phyloP scores from a whole-genome alignment of 805 yeast species.

The Yarrowia porcina region DNA sequence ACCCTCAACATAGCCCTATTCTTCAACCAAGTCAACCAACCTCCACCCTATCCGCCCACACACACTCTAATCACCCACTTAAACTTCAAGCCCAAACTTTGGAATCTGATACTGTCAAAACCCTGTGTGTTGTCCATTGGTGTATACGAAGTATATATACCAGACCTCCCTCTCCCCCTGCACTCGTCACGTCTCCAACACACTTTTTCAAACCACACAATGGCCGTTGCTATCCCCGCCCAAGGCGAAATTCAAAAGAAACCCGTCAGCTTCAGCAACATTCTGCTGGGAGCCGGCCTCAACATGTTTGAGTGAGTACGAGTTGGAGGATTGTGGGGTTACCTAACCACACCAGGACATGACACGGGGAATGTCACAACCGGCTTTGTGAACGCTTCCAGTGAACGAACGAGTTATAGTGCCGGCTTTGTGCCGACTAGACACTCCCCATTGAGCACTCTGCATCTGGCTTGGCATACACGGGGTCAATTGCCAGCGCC shows the following conservation, averaged over 20 bases:
- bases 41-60: slow-evolving; percentile 4
- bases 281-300: slow-evolving; percentile 88
- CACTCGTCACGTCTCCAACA: not conserved
- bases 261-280: slow-evolving; percentile 83
- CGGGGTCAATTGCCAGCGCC: not conserved
- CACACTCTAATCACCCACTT: slow-evolving; percentile 1
- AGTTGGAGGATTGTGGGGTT: no score
- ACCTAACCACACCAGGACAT: no score
- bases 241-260: slow-evolving; percentile 59
- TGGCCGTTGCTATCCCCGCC: slow-evolving; percentile 7
- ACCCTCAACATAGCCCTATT: not conserved
- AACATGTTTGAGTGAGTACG: slow-evolving; percentile 70
- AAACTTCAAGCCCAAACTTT: slow-evolving; percentile 8
- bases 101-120: slow-evolving; percentile 9
- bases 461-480: not conserved
- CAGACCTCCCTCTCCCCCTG: not conserved
- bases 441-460: not conserved
- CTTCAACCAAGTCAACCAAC: not conserved
- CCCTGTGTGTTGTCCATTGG: slow-evolving; percentile 7
- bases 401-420: not conserved
- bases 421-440: not conserved
- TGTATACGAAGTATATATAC: slow-evolving; percentile 14
- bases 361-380: no score
- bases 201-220: not conserved
- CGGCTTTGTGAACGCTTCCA: not conserved